Conservation (phyloP, 2,329 filamentous ascomycete genomes). For the Rhynchosporium graminicola region DNA sequence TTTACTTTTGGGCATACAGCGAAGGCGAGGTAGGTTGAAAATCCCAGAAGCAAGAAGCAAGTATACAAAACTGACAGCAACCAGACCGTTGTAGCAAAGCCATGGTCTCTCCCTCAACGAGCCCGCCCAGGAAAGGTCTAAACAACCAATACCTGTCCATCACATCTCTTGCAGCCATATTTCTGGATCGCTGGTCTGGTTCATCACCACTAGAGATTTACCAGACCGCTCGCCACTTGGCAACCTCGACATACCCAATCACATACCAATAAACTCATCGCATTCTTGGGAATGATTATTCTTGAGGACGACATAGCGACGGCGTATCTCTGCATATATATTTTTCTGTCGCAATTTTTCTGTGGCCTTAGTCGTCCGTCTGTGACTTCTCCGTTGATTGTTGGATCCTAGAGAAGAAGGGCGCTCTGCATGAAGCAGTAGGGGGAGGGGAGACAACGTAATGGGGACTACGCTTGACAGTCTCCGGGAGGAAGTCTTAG, state of each 20-base stretch:
- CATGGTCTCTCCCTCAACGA: conserved; percentile 38
- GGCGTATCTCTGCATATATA: conserved; percentile 15
- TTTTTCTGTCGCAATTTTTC: conserved; percentile 8
- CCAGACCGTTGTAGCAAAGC: conserved; percentile 35
- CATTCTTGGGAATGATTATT: not conserved
- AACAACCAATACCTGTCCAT: conserved; percentile 13
- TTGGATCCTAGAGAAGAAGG: not conserved
- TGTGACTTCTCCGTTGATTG: conserved; percentile 6
- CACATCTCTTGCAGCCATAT: not conserved
- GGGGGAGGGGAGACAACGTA: conserved; percentile 6
- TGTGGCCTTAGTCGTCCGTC: not conserved
- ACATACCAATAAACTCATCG: not conserved
- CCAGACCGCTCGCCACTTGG: conserved; percentile 10
- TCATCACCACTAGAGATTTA: conserved; percentile 9
- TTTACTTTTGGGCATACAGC: conserved; percentile 97
- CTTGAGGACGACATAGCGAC: conserved; percentile 15
- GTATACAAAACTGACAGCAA: conserved; percentile 20
- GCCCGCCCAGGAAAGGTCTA: conserved; percentile 35
- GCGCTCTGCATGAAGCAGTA: conserved; percentile 2
- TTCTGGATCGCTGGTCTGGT: conserved; percentile 5
- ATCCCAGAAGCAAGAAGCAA: not conserved
- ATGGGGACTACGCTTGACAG: conserved; percentile 24
- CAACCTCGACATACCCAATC: not conserved
- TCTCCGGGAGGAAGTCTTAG: conserved; percentile 4
- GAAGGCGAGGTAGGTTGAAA: conserved; percentile 81